Base-by-base conservation (phyloP, 108 stramenopile genomes). In the Skeletonema grethae region DNA sequence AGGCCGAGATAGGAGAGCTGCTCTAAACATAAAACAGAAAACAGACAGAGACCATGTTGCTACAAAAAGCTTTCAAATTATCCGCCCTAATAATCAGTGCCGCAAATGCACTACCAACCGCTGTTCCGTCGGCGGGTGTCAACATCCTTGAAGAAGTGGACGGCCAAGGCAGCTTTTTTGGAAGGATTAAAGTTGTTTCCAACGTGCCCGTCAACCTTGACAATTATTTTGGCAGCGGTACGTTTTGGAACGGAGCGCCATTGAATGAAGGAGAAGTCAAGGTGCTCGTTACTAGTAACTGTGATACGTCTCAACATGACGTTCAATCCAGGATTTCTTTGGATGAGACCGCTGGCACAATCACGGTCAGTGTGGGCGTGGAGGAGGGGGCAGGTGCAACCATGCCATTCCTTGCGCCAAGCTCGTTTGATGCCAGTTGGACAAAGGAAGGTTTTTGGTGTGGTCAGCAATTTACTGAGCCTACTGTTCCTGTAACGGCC, bases 281-380 rank as follows among this genome's bases (percentile, higher is more conserved):
- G 61, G 61, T 82, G 1, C n/a, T 76, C 2, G 68, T 83, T 9
- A 83, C 79, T 0, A 70, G 68, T 32, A 57, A 83, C 69, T 83
- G 82, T 60, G 61, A 74, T 34, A 63, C 82, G 0, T 43, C 48
- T 15, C 63, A 80, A 25, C 77, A 76, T 5, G 50, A 16, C 6
- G 30, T 73, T 4, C 28, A 61, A 28, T 72, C 81, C 13, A 45
- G 34, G 12, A 63, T 82, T 8, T 31, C n/a, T 3, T 46, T 69
- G 1, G 65, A 48, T 48, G 57, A 59, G 12, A 28, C 65, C 9
- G 18, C 65, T 48, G 59, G 29, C 65, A 61, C n/a, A 1, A 29
- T 59, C 55, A 28, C 55, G 55, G 60, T 61, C 8, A 1, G 35
- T 25, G 6, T 61, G 31, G 7, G 9, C 11, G 16, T 18, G 18